phyloP scores from a whole-genome alignment of 805 yeast genomes.

The Groenewaldozyma tartarivorans region DNA sequence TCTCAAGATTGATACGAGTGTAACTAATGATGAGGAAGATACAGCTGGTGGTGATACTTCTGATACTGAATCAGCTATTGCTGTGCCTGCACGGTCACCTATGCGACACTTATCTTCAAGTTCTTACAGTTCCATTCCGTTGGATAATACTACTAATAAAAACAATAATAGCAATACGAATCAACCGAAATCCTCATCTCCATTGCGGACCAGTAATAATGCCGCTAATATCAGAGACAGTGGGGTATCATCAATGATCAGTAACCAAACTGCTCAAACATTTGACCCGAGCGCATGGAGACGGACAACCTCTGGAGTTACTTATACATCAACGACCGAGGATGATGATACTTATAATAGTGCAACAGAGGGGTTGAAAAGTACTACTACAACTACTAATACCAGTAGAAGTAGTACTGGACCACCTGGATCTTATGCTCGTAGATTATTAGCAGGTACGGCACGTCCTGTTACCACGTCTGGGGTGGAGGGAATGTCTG shows the following conservation, averaged over 20 bases:
- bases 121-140: neutral
- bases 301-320: neutral
- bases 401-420: neutral
- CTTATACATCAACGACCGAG: neutral
- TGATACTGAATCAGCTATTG: too few relatives aligned
- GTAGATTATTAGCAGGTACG: too few relatives aligned
- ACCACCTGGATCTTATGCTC: neutral
- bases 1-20: too few relatives aligned
- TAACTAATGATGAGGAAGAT: too few relatives aligned
- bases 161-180: too few relatives aligned
- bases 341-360: neutral
- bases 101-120: conserved; percentile 2
- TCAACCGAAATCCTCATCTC: conserved; percentile 8
- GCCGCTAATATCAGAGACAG: neutral
- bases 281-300: neutral
- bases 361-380: neutral
- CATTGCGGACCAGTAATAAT: conserved; percentile 5
- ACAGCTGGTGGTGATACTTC: too few relatives aligned
- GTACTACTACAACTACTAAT: neutral
- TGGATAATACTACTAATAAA: neutral
- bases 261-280: neutral
- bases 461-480: neutral
- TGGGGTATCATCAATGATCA: neutral
- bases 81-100: conserved; percentile 2
- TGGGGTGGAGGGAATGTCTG: too few relatives aligned